A percentile compares a stretch with the other conserved stretches of the same genome.
Evolutionary conservation across 208 protist genomes (phyloP).

Genomic region (Dictyostelium gargantuum): DNA sequence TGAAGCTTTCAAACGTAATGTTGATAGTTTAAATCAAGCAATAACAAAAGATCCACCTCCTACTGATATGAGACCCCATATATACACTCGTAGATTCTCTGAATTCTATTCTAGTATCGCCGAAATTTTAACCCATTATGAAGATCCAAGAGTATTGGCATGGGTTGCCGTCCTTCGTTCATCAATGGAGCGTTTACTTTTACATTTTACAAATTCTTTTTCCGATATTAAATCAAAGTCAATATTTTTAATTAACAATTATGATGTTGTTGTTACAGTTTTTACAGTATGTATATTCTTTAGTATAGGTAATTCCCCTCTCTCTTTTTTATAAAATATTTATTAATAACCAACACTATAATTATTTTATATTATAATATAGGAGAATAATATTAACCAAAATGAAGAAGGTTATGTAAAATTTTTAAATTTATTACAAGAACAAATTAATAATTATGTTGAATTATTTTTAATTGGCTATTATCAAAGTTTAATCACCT

Average conservation of each 20-base stretch:
- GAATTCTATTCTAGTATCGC: slow-evolving; percentile 51
- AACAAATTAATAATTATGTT: slow-evolving; percentile 5
- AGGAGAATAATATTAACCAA: slow-evolving; percentile 39
- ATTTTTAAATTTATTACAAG: background rate
- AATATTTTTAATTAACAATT: slow-evolving; percentile 60
- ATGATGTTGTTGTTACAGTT: slow-evolving; percentile 40
- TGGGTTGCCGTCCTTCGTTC: slow-evolving; percentile 32
- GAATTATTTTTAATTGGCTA: slow-evolving; percentile 9
- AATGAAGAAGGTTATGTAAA: background rate
- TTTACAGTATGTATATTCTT: background rate
- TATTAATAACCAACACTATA: background rate
- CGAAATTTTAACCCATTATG: background rate
- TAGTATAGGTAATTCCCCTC: background rate
- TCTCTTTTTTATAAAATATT: background rate
- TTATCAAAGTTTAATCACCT: background rate
- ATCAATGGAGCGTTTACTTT: slow-evolving; percentile 20
- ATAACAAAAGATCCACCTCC: background rate
- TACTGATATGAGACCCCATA: slow-evolving; percentile 20
- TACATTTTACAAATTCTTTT: slow-evolving; percentile 11
- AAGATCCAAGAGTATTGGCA: slow-evolving; percentile 9
- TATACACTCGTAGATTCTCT: slow-evolving; percentile 59
- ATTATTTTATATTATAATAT: background rate
- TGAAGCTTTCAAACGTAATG: slow-evolving; percentile 42
- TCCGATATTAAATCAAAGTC: slow-evolving; percentile 8
- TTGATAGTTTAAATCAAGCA: slow-evolving; percentile 24